Conservation (phyloP, 495 filamentous ascomycete genomes). For the Aspergillus bridgeri region DNA sequence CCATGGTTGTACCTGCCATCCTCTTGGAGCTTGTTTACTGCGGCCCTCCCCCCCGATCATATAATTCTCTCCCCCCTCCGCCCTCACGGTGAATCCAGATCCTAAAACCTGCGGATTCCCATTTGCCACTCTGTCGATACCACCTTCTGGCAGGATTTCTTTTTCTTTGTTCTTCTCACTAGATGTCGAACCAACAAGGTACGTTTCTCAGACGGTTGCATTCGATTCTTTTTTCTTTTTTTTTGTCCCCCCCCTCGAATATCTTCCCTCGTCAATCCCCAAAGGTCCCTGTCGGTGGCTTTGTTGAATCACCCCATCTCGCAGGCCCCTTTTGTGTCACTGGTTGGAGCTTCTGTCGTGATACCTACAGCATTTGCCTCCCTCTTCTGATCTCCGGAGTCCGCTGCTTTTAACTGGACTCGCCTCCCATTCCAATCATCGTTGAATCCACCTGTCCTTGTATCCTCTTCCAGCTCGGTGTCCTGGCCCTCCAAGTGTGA, state of each 20-base stretch:
- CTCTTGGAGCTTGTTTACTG: not conserved
- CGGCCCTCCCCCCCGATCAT: slow-evolving; percentile 2
- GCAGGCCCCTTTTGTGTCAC: slow-evolving; percentile 20
- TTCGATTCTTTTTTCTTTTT: slow-evolving; percentile 1
- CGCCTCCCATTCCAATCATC: not conserved
- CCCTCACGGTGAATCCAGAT: not conserved
- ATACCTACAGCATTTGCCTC: slow-evolving; percentile 15
- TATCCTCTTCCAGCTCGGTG: not conserved
- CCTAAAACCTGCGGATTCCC: not conserved
- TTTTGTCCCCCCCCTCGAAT: too few relatives aligned
- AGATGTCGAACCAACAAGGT: slow-evolving; percentile 24
- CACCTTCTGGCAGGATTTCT: slow-evolving; percentile 2
- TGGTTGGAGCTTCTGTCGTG: slow-evolving; percentile 16
- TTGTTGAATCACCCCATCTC: not conserved
- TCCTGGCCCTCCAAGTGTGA: not conserved
- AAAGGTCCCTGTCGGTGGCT: not conserved
- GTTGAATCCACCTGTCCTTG: not conserved
- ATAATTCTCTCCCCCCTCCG: slow-evolving; percentile 7
- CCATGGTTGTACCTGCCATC: not conserved
- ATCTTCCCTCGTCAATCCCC: not conserved
- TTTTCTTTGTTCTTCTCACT: slow-evolving; percentile 8
- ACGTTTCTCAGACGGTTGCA: slow-evolving; percentile 7
- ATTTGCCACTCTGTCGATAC: not conserved
- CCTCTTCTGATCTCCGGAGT: not conserved
- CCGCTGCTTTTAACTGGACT: not conserved